Base-by-base conservation (phyloP, 2,329 filamentous ascomycete genomes). In the Calonectria honghensis region DNA sequence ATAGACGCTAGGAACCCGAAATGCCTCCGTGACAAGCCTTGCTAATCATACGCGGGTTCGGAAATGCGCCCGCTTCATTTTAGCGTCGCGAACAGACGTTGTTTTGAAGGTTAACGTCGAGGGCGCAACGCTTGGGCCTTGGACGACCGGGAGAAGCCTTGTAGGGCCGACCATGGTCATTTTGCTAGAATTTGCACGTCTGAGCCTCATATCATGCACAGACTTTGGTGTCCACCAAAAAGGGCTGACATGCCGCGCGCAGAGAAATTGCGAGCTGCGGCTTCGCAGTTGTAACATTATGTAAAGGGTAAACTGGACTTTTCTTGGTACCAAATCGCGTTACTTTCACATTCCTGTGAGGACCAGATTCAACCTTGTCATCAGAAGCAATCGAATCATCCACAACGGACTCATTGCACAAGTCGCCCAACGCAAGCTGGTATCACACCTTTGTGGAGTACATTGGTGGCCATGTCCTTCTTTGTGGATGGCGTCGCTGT, bases 401-500 rank as follows among this genome's bases (percentile, higher is more conserved):
- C 45, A 24, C 7, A 4, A 9, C 9, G 4, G 5, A n/a, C 9
- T 4, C 9, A 48, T 5, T 24, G 20, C 2, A 20, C 10, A 24
- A 5, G 4, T 24, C 4, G 2, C 20, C 20, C 6, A 9, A 24
- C n/a, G 20, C 10, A 7, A 48, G n/a, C n/a, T n/a, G 4, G 3
- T 20, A n/a, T 24, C 45, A 11, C 20, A 24, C 18, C 18, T 10
- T 18, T 5, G 41, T 7, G 18, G 16, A 45, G 14, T 18, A 45
- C 18, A 9, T 45, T 45, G 18, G 45, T 48, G 7, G 9, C 45
- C 20, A 48, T 48, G 45, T 0, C 7, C n/a, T 48, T 24, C 1
- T 59, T 81, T 6, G 72, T 79, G 6, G 76, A 81, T 73, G 81
- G 82, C 57, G 77, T 81, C 16, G 72, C 69, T 2, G 79, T 79